phyloP scores from a whole-genome alignment of 2,329 filamentous ascomycete species.

The Diaporthe citriasiana region DNA sequence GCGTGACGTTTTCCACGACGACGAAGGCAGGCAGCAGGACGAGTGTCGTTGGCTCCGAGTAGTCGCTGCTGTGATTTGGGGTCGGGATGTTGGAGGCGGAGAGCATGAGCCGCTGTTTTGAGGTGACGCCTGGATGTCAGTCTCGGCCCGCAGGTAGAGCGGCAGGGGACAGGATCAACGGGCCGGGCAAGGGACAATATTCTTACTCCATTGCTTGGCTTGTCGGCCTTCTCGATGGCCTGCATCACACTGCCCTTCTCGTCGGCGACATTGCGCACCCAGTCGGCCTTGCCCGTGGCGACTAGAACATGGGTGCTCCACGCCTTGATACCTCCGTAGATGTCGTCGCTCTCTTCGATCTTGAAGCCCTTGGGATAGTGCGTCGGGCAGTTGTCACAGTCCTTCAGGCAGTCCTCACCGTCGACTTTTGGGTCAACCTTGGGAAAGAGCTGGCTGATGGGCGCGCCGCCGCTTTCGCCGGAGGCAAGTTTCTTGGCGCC shows the following conservation, averaged over 20 bases:
- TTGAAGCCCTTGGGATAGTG: slow-evolving; percentile 80
- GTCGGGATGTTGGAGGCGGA: slow-evolving; percentile 93
- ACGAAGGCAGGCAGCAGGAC: slow-evolving; percentile 89
- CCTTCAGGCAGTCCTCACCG: slow-evolving; percentile 89
- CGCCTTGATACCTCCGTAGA: slow-evolving; percentile 88
- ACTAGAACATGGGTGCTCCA: slow-evolving; percentile 93
- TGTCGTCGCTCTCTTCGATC: slow-evolving; percentile 81
- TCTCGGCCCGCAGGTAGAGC: not conserved
- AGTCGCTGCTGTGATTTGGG: slow-evolving; percentile 74
- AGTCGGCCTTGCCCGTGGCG: slow-evolving; percentile 95
- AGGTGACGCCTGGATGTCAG: not conserved
- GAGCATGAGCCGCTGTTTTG: slow-evolving; percentile 81
- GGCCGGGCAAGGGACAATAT: not conserved
- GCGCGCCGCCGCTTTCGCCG: slow-evolving; percentile 46
- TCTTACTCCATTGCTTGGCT: slow-evolving; percentile 78
- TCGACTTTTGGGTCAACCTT: slow-evolving; percentile 82
- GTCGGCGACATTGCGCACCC: slow-evolving; percentile 89
- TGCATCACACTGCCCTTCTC: slow-evolving; percentile 90
- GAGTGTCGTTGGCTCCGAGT: slow-evolving; percentile 80
- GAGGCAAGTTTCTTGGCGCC: slow-evolving; percentile 54
- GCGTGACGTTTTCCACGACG: slow-evolving; percentile 86
- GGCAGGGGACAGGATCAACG: not conserved
- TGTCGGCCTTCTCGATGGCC: slow-evolving; percentile 72
- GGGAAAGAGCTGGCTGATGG: slow-evolving; percentile 72
- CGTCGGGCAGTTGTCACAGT: slow-evolving; percentile 86